Percentiles rank a stretch among this genome's conserved stretches.
Conservation (phyloP, 2,329 filamentous ascomycete genomes). For the Botrytis medusae region DNA sequence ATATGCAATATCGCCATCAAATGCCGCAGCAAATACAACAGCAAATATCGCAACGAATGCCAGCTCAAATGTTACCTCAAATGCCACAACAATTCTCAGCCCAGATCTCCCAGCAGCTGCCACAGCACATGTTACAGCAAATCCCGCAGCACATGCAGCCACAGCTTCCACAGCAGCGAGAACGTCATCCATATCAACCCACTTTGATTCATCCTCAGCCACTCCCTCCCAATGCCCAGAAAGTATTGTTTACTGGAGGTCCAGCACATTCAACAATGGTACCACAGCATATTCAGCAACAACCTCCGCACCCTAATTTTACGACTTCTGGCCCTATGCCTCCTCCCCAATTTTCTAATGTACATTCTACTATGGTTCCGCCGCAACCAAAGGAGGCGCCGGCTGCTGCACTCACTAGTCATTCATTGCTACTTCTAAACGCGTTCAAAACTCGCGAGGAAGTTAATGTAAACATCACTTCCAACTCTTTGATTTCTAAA, state of each 20-base stretch:
- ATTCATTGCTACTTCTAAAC: slow-evolving; percentile 48
- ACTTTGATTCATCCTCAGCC: slow-evolving; percentile 42
- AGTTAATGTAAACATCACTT: slow-evolving; percentile 21
- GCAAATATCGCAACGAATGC: not conserved
- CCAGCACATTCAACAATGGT: slow-evolving; percentile 38
- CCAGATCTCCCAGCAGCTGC: slow-evolving; percentile 10
- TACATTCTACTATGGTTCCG: slow-evolving; percentile 36
- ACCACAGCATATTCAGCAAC: slow-evolving; percentile 37
- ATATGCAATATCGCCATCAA: slow-evolving; percentile 14
- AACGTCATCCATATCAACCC: slow-evolving; percentile 36
- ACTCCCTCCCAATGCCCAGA: slow-evolving; percentile 55
- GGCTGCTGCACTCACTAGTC: slow-evolving; percentile 42
- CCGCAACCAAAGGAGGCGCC: slow-evolving; percentile 29
- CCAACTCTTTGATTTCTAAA: slow-evolving; percentile 27
- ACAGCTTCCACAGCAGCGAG: slow-evolving; percentile 30
- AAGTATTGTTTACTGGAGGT: slow-evolving; percentile 49
- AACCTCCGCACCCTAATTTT: slow-evolving; percentile 20
- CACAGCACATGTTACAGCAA: slow-evolving; percentile 18
- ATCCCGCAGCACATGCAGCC: slow-evolving; percentile 19
- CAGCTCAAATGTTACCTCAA: slow-evolving; percentile 22
- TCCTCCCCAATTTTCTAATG: slow-evolving; percentile 35
- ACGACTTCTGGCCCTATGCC: slow-evolving; percentile 21
- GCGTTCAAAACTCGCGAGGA: slow-evolving; percentile 44
- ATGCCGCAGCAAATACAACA: slow-evolving; percentile 18
- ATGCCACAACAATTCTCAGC: slow-evolving; percentile 26